Base-by-base conservation (phyloP, 805 yeast genomes). In the Sporopachydermia quercuum region DNA sequence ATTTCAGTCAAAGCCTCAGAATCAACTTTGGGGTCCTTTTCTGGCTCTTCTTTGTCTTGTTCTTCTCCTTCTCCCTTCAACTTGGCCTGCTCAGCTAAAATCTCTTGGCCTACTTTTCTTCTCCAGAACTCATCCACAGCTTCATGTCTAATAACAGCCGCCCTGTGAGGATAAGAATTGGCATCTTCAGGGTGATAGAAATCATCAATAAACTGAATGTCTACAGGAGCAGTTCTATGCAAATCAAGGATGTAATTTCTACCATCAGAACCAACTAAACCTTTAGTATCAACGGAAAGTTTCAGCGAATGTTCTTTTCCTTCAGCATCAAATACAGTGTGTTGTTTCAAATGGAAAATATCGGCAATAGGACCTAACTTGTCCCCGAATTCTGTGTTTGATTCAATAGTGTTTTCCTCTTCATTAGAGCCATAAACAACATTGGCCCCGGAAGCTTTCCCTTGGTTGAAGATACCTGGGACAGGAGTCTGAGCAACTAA, bases 401-500 rank as follows among this genome's bases (percentile, higher is more conserved):
- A 58, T 27, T 67, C 63, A 40, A 83, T 60, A 34, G 61, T 58
- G 11, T 66, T 60, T 14, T 62, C 64, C 42, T 71, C 80, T 43
- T 81, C 85, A 36, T 78, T 73, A 39, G 66, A 68, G 40, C 97
- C 97, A 53, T 87, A 84, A 5, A 66, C 68, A 38, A 85, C 81
- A 51, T 70, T 73, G 40, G 66, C 67, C 15, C 52, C 57, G 17
- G 53, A 50, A 6, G 47, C 49, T 34, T 59, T 49, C 42, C 66
- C 58, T 43, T 49, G 49, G 40, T 71, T 64, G 57, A 81, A 78
- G 42, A 81, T 74, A 43, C 97, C 97, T 13, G 98, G 98, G 36
- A 89, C 94, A 8, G 96, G 95, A 11, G 95, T 83, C 63, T 89
- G 97, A 56, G 94, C 84, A 33, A 89, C 70, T 30, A 89, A 66